Evolutionary conservation across 768 basidiomycete genomes (phyloP).

Genomic region (Trametes cinnabarina): DNA sequence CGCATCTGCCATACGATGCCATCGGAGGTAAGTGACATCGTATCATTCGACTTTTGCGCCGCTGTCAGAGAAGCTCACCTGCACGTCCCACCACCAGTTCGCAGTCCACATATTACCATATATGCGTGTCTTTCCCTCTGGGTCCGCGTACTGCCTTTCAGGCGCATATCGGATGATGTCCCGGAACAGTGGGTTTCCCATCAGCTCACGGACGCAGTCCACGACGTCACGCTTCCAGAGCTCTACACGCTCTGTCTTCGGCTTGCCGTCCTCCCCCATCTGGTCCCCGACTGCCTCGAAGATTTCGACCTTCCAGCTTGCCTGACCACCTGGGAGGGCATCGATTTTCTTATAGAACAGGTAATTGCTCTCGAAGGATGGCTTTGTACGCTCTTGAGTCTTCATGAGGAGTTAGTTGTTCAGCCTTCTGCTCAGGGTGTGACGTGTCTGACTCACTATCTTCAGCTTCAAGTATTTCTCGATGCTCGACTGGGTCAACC

Average conservation of each 20-base stretch:
- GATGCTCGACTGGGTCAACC: slow-evolving; percentile 27
- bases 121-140: slow-evolving; percentile 23
- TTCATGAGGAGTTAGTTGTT: background rate
- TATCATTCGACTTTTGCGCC: no score
- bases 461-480: slow-evolving; percentile 34
- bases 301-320: slow-evolving; percentile 26
- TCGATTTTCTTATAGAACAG: slow-evolving; percentile 29
- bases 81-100: slow-evolving; percentile 49
- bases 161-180: slow-evolving; percentile 32
- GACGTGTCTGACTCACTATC: slow-evolving; percentile 31
- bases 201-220: slow-evolving; percentile 37
- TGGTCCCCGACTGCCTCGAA: slow-evolving; percentile 15
- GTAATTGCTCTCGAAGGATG: slow-evolving; percentile 30
- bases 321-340: slow-evolving; percentile 21
- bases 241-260: slow-evolving; percentile 17
- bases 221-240: slow-evolving; percentile 34
- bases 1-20: no score
- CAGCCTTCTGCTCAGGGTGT: background rate
- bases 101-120: slow-evolving; percentile 45
- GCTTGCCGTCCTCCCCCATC: slow-evolving; percentile 12
- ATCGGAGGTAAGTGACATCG: background rate
- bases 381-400: background rate
- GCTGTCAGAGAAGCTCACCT: slow-evolving; percentile 33
- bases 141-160: slow-evolving; percentile 34
- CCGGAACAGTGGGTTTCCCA: slow-evolving; percentile 33